Evolutionary conservation across 805 yeast genomes (phyloP).

Genomic region (Candida khao-thaluensis): DNA sequence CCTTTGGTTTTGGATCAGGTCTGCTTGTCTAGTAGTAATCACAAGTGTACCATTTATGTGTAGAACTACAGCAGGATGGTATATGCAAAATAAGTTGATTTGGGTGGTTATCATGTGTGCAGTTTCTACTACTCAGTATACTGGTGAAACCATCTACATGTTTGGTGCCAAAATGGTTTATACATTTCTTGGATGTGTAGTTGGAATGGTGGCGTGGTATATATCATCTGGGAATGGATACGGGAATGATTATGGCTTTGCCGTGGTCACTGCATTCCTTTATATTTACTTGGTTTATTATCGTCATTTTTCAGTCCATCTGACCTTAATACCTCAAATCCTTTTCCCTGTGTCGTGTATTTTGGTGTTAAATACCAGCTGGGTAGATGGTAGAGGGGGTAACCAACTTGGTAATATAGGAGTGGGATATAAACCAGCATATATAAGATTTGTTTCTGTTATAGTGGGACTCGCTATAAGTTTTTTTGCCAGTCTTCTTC

Average conservation of each 20-base stretch:
- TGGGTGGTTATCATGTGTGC: conserved; percentile 35
- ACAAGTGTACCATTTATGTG: conserved; percentile 28
- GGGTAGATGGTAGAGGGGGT: conserved; percentile 24
- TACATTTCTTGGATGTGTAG: conserved; percentile 28
- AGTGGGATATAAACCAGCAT: conserved; percentile 28
- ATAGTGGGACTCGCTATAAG: conserved; percentile 30
- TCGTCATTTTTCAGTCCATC: conserved; percentile 32
- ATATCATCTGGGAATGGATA: conserved; percentile 30
- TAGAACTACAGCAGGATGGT: conserved; percentile 29
- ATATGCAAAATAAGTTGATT: conserved; percentile 23
- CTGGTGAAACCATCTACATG: conserved; percentile 30
- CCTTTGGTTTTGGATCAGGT: conserved; percentile 32
- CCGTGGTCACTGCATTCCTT: conserved; percentile 27
- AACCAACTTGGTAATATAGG: conserved; percentile 24
- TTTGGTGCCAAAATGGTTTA: conserved; percentile 24
- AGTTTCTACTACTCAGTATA: conserved; percentile 28
- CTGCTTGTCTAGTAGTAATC: conserved; percentile 21
- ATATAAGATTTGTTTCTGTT: conserved; percentile 27
- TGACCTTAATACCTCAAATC: conserved; percentile 25
- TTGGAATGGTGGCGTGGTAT: conserved; percentile 35
- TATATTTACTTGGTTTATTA: conserved; percentile 23
- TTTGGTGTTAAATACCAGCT: conserved; percentile 34
- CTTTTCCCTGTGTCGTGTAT: conserved; percentile 27
- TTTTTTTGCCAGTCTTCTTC: conserved; percentile 30
- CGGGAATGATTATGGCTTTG: conserved; percentile 34